Evolutionary conservation across 2,329 filamentous ascomycete genomes (phyloP).

Genomic region (Achaetomium macrosporum): DNA sequence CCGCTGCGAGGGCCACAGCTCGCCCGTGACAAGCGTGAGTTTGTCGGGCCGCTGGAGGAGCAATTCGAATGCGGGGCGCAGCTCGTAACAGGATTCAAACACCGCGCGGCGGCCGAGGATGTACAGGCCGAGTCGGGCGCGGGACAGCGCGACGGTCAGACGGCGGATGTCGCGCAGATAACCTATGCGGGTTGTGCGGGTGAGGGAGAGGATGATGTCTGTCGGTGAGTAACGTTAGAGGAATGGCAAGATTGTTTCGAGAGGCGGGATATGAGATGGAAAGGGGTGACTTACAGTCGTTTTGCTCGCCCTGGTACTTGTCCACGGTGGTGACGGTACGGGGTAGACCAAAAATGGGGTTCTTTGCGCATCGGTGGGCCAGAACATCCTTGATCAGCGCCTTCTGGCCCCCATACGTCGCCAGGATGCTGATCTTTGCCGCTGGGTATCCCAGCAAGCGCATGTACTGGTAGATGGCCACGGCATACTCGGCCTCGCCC

Average conservation of each 20-base stretch:
- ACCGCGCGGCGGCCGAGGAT: conserved; percentile 82
- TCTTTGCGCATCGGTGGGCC: conserved; percentile 73
- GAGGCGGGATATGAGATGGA: not conserved
- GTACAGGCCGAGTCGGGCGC: conserved; percentile 86
- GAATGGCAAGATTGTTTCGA: not conserved
- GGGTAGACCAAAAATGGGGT: conserved; percentile 80
- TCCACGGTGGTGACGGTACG: conserved; percentile 91
- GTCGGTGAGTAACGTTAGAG: not conserved
- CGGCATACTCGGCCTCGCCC: conserved; percentile 93
- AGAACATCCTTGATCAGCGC: conserved; percentile 86
- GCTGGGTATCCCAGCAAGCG: conserved; percentile 88
- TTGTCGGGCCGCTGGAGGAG: conserved; percentile 75
- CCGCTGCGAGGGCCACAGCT: conserved; percentile 72
- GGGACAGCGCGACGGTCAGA: conserved; percentile 88
- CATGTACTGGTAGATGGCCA: conserved; percentile 97
- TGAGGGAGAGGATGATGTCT: conserved; percentile 92
- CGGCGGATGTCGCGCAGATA: conserved; percentile 91
- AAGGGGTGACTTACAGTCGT: conserved; percentile 71
- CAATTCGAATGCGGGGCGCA: conserved; percentile 77
- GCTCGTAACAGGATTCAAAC: conserved; percentile 83
- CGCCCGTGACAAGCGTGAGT: conserved; percentile 72
- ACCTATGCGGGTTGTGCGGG: conserved; percentile 79
- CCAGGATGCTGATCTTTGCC: conserved; percentile 75
- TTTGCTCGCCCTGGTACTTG: conserved; percentile 98
- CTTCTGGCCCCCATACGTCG: conserved; percentile 88